phyloP scores from a whole-genome alignment of 805 yeast genomes.

The Candida taoyuanica region DNA sequence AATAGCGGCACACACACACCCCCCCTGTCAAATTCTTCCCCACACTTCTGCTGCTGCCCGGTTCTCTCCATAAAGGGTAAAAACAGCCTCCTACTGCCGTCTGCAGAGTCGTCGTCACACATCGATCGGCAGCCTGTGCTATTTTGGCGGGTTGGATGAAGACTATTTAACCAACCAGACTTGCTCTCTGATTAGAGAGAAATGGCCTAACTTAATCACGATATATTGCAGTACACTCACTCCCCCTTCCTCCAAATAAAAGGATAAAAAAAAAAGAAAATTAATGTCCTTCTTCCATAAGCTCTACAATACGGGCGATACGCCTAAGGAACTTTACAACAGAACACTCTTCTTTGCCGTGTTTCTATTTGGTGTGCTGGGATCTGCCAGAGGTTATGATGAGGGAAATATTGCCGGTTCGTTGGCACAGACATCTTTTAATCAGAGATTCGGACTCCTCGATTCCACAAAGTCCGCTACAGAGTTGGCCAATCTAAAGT shows the following conservation, averaged over 20 bases:
- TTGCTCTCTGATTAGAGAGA: no score
- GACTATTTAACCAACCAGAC: no score
- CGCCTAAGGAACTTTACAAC: slow-evolving; percentile 45
- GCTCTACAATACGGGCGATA: slow-evolving; percentile 18
- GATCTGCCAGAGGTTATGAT: slow-evolving; percentile 54
- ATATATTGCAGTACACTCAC: no score
- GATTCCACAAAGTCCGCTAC: slow-evolving; percentile 33
- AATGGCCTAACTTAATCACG: no score
- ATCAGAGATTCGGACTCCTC: slow-evolving; percentile 38
- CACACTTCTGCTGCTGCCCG: no score
- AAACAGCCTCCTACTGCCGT: no score
- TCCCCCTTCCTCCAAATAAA: background rate
- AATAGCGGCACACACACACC: no score
- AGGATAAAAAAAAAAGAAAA: background rate
- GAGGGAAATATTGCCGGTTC: slow-evolving; percentile 49
- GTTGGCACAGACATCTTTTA: slow-evolving; percentile 40
- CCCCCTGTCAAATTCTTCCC: no score
- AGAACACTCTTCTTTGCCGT: slow-evolving; percentile 40
- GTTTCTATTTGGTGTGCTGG: slow-evolving; percentile 48
- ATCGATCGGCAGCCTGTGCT: no score
- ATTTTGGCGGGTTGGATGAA: no score
- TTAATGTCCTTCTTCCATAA: slow-evolving; percentile 10
- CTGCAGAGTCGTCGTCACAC: no score
- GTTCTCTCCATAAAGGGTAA: no score
- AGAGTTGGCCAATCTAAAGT: slow-evolving; percentile 41